These are phyloP conservation scores for Kandelia obovata DNA, from an alignment of 345 rosid species.

Conservation along the genomic window DNA sequence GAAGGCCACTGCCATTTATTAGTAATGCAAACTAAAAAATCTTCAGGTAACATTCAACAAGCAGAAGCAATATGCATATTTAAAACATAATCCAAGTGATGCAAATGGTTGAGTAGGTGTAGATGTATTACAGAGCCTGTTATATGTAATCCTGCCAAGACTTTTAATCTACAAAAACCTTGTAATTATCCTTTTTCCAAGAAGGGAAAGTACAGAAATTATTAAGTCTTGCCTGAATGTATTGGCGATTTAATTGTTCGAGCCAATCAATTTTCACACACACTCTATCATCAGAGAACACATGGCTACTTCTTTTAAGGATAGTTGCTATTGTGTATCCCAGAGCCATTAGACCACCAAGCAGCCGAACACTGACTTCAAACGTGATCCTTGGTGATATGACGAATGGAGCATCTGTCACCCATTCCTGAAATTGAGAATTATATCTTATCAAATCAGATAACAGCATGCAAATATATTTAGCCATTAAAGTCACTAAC, in stretches of 20 bases:
- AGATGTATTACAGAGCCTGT: too few species aligned
- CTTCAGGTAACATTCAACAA: too few species aligned
- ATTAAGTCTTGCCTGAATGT: slow-evolving; percentile 67
- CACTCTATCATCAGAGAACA: slow-evolving; percentile 70
- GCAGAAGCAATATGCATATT: too few species aligned
- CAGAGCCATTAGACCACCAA: slow-evolving; percentile 97
- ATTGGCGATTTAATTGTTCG: slow-evolving; percentile 78
- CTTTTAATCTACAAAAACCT: not conserved
- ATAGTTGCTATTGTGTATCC: slow-evolving; percentile 96
- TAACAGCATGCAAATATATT: not conserved
- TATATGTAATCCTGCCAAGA: not conserved
- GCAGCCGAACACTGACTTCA: slow-evolving; percentile 97
- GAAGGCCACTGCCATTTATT: too few species aligned
- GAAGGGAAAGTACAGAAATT: slow-evolving; percentile 6
- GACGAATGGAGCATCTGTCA: slow-evolving; percentile 91
- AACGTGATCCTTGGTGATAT: slow-evolving; percentile 98
- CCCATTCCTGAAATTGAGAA: slow-evolving; percentile 73
- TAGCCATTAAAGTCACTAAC: too few species aligned
- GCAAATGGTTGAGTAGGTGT: too few species aligned
- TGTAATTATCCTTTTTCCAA: slow-evolving; percentile 1
- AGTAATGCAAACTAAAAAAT: too few species aligned
- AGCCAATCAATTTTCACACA: slow-evolving; percentile 93
- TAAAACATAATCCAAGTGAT: too few species aligned
- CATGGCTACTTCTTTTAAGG: slow-evolving; percentile 93
- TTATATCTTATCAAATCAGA: slow-evolving; percentile 2